phyloP scores from a whole-genome alignment of 163 green algal genomes.

The Scenedesmus sp. region DNA sequence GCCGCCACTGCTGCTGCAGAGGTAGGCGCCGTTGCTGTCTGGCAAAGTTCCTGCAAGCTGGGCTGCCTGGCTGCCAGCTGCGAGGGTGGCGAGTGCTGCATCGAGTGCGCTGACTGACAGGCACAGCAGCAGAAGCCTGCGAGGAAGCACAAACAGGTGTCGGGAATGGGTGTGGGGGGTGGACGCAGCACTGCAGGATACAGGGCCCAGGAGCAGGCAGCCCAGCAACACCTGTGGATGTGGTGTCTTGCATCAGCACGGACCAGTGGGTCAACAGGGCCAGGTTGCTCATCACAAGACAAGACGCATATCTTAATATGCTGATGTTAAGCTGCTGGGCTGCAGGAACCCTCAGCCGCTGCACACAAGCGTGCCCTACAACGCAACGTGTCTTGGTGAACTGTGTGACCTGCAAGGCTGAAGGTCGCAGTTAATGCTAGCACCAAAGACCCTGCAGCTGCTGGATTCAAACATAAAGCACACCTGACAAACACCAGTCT shows the following conservation, averaged over 20 bases:
- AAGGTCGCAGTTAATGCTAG: not conserved
- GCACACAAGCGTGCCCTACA: too few relatives aligned
- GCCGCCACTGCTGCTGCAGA: too few relatives aligned
- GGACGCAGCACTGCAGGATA: not conserved
- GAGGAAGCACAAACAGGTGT: not conserved
- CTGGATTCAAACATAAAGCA: not conserved
- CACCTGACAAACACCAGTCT: constrained; percentile 15
- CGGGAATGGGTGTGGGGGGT: not conserved
- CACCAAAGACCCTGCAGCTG: not conserved
- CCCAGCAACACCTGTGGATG: not conserved
- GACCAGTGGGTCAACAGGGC: too few relatives aligned
- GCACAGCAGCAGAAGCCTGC: not conserved
- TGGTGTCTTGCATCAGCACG: too few relatives aligned
- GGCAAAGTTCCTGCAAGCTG: not conserved
- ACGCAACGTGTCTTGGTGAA: too few relatives aligned
- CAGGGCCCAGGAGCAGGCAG: too few relatives aligned
- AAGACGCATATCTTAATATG: too few relatives aligned
- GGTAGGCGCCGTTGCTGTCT: not conserved
- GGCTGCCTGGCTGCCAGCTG: not conserved
- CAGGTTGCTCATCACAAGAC: too few relatives aligned
- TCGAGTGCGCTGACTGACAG: constrained; percentile 4
- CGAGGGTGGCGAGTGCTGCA: not conserved
- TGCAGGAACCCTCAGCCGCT: too few relatives aligned
- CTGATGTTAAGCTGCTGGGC: too few relatives aligned
- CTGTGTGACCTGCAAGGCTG: too few relatives aligned